These are phyloP conservation scores for Trichoderma harzianum DNA, from an alignment of 2,329 filamentous ascomycete species.

Conservation along the genomic window DNA sequence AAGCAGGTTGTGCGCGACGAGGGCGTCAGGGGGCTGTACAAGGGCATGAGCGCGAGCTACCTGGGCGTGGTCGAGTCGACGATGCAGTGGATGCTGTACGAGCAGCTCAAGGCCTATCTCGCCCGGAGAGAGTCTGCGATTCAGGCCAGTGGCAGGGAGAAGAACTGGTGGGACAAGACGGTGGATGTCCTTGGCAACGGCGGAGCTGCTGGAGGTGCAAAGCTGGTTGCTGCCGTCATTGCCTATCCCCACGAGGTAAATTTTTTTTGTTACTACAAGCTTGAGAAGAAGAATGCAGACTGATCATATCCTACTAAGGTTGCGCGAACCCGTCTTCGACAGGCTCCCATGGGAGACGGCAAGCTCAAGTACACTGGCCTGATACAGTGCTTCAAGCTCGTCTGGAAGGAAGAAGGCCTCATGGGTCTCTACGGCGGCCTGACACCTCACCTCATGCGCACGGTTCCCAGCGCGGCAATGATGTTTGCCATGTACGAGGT, in stretches of 20 bases:
- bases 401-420: conserved; percentile 86
- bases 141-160: conserved; percentile 56
- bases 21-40: conserved; percentile 78
- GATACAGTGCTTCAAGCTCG: conserved; percentile 80
- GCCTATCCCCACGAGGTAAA: conserved; percentile 96
- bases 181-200: conserved; percentile 78
- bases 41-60: conserved; percentile 87
- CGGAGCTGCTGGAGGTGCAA: conserved; percentile 76
- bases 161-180: conserved; percentile 68
- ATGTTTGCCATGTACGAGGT: conserved; percentile 88
- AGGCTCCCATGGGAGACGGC: conserved; percentile 71
- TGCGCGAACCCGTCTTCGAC: conserved; percentile 77
- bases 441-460: conserved; percentile 85
- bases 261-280: too few relatives aligned
- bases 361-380: conserved; percentile 83
- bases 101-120: conserved; percentile 80
- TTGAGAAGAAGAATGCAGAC: not conserved
- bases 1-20: conserved; percentile 77
- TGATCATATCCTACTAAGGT: conserved; percentile 47
- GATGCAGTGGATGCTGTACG: conserved; percentile 90
- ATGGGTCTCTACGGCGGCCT: conserved; percentile 84
- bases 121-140: conserved; percentile 59
- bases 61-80: conserved; percentile 87
- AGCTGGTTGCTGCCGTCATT: conserved; percentile 76
- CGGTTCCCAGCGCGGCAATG: conserved; percentile 88